Base-by-base conservation (phyloP, 1,284 basidiomycete genomes). In the Tylopilus microsporus region DNA sequence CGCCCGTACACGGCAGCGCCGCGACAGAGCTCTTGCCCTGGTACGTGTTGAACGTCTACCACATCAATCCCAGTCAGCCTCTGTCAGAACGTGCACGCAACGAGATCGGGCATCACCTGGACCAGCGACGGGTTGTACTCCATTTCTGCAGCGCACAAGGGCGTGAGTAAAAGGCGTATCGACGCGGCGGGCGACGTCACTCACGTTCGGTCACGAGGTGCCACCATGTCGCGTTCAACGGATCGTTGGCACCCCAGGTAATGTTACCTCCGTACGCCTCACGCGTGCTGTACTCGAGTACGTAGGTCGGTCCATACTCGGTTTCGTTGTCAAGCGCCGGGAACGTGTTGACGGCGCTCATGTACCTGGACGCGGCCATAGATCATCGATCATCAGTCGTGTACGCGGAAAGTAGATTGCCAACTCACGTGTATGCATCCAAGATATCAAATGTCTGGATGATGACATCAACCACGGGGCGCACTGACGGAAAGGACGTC, bases 201-300 rank as follows among this genome's bases (percentile, higher is more conserved):
- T 41, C 53, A 73, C 73, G 65, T 49, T 80, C 76, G 0, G 80
- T 81, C 21, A 81, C 71, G 9, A 71, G 71, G 51, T 79, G 76
- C 77, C 36, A 37, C 36, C 36, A 37, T 37, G 36, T 91, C 18
- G 86, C 88, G 65, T 92, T 92, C 58, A 92, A 72, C 0, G 90
- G 89, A 61, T 89, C 88, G 52, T 78, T 76, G 6, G 72, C 67
- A 8, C 80, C 79, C 91, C 91, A 92, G 0, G 77, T 66, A 53
- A 91, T 82, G 62, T 75, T 83, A 50, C 69, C 69, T 34, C 86
- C 87, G 60, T 91, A 92, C 0, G 85, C 76, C 48, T 81, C 75
- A 41, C 91, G 82, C 10, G 89, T 85, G 63, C 76, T 86, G 70
- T 92, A 92, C 70, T 91, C 87, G 63, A 84, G 83, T 41, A 74